phyloP scores from a whole-genome alignment of 2,329 filamentous ascomycete genomes.

The Sporothrix schenckii region DNA sequence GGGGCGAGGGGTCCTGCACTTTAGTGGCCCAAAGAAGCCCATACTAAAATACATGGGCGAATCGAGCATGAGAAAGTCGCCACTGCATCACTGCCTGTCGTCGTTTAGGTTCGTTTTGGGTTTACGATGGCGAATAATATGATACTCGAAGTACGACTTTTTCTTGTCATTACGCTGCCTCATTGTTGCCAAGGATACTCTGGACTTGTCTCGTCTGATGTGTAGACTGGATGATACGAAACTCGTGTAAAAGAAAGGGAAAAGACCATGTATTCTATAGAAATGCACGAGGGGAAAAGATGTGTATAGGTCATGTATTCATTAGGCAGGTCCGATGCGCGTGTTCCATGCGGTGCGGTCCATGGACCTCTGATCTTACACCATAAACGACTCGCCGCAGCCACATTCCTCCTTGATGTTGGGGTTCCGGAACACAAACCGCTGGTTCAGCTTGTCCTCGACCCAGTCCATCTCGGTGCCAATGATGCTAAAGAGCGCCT shows the following conservation, averaged over 20 bases:
- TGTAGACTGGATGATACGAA: too few relatives aligned
- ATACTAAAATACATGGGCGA: background rate
- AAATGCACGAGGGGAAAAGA: background rate
- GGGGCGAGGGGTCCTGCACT: background rate
- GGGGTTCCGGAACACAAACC: slow-evolving; percentile 94
- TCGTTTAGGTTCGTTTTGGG: background rate
- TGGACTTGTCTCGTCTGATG: too few relatives aligned
- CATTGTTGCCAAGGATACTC: too few relatives aligned
- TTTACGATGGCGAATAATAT: too few relatives aligned
- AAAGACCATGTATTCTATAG: slow-evolving; percentile 15
- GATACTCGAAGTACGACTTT: too few relatives aligned
- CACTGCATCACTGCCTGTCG: background rate
- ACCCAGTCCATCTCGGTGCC: slow-evolving; percentile 99
- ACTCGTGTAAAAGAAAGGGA: background rate
- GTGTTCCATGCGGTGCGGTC: too few relatives aligned
- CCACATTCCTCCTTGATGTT: slow-evolving; percentile 98
- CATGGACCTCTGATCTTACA: slow-evolving; percentile 45
- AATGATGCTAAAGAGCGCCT: slow-evolving; percentile 96
- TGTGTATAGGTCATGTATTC: background rate
- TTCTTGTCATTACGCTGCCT: too few relatives aligned
- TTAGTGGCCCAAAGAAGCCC: background rate
- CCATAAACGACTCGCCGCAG: slow-evolving; percentile 95
- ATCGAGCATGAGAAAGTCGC: background rate
- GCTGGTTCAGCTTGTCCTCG: slow-evolving; percentile 88
- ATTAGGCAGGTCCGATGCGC: background rate